These are phyloP conservation scores for Trichoderma polysporum DNA, from an alignment of 2,329 filamentous ascomycete genomes.

Conservation along the genomic window DNA sequence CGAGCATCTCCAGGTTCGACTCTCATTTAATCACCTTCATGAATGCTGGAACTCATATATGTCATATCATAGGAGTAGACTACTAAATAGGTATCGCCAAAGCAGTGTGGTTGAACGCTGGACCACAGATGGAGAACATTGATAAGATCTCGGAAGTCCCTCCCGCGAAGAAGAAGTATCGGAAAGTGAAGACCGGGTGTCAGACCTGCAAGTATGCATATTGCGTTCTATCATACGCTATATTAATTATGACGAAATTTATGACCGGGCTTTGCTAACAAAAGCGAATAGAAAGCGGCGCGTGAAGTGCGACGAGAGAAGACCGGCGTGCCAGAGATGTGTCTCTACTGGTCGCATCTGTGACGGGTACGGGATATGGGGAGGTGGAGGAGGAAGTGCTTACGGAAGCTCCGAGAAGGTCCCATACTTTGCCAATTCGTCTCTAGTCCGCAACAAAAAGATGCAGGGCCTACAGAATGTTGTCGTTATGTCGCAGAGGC, in stretches of 20 bases:
- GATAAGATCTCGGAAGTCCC: background rate
- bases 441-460: background rate
- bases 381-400: conserved; percentile 17
- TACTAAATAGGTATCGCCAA: background rate
- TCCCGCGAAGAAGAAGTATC: background rate
- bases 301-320: conserved; percentile 40
- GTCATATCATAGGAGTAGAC: background rate
- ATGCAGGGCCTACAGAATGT: background rate
- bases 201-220: conserved; percentile 33
- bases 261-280: background rate
- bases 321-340: conserved; percentile 28
- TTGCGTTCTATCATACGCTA: conserved; percentile 6
- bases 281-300: conserved; percentile 15
- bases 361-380: conserved; percentile 43
- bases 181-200: conserved; percentile 31
- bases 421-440: background rate
- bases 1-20: background rate
- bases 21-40: background rate
- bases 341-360: conserved; percentile 24
- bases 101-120: background rate
- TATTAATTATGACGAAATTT: background rate
- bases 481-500: conserved; percentile 6
- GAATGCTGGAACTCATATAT: background rate
- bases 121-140: background rate
- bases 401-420: conserved; percentile 4